These are phyloP conservation scores for Venturia effusa DNA, from an alignment of 2,329 filamentous ascomycete species.

Conservation along the genomic window DNA sequence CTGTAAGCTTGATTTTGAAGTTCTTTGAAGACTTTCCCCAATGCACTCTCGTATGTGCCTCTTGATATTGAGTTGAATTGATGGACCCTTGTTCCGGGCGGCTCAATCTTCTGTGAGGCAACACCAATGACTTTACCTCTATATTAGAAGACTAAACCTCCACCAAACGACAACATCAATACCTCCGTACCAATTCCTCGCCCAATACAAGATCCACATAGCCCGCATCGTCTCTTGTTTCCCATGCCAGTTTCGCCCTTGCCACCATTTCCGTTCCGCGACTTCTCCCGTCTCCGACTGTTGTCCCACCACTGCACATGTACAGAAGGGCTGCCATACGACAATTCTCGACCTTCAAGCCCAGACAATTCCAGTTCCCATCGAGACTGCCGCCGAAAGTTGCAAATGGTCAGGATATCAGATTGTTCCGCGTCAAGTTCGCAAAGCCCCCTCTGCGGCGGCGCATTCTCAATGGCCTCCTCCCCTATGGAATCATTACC, in stretches of 20 bases:
- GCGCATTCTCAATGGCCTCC: slow-evolving; percentile 1
- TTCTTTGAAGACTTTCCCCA: too few relatives aligned
- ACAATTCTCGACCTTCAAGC: slow-evolving; percentile 1
- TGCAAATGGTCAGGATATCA: background rate
- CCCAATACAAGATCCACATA: background rate
- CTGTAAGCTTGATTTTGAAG: background rate
- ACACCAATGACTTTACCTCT: background rate
- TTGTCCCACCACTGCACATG: slow-evolving; percentile 6
- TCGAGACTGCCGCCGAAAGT: background rate
- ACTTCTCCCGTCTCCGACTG: background rate
- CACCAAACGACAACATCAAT: background rate
- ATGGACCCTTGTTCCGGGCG: background rate
- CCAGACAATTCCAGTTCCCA: slow-evolving; percentile 3
- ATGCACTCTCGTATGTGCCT: too few relatives aligned
- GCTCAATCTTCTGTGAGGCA: too few relatives aligned
- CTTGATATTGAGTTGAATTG: too few relatives aligned
- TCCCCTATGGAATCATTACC: background rate
- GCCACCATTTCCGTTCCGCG: background rate
- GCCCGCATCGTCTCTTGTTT: background rate
- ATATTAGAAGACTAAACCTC: background rate
- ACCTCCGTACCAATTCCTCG: background rate
- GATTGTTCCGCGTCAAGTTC: slow-evolving; percentile 6
- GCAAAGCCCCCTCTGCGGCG: slow-evolving; percentile 5
- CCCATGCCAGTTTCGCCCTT: background rate
- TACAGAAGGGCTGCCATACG: slow-evolving; percentile 8